Conservation (phyloP, 352 stramenopile species). For the Phytophthora pluvialis region DNA sequence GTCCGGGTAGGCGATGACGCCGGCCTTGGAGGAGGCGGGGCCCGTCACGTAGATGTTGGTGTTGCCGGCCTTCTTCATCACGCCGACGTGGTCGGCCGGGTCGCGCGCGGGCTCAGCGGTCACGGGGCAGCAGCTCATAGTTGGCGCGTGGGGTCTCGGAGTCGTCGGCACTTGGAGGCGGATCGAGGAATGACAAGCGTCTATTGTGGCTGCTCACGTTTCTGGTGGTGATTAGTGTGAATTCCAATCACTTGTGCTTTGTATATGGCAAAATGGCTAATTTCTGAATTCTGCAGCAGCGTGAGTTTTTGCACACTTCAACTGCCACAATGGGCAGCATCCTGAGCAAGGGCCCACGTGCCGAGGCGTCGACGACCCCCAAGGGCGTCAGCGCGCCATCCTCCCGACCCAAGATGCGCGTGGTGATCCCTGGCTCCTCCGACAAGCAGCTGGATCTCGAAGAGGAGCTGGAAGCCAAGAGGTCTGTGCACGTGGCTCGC, state of each 20-base stretch:
- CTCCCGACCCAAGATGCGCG: conserved; percentile 23
- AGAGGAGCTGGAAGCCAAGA: conserved; percentile 65
- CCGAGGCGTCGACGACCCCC: not conserved
- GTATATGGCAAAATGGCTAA: conserved; percentile 20
- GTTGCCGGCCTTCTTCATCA: conserved; percentile 71
- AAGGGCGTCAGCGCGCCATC: conserved; percentile 34
- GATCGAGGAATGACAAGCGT: conserved; percentile 27
- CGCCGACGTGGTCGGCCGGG: conserved; percentile 47
- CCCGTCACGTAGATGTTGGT: conserved; percentile 81
- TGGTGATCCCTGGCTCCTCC: conserved; percentile 21
- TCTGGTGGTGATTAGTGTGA: conserved; percentile 24
- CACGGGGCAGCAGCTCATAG: conserved; percentile 81
- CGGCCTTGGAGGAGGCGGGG: conserved; percentile 64
- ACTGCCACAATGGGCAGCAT: conserved; percentile 49
- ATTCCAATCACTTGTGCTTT: conserved; percentile 16
- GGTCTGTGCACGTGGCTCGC: conserved; percentile 22
- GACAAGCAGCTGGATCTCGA: conserved; percentile 62
- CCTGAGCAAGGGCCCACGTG: conserved; percentile 39
- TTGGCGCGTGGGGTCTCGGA: not conserved
- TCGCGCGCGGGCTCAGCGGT: conserved; percentile 64
- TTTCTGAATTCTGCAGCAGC: conserved; percentile 22
- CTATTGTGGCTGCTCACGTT: not conserved
- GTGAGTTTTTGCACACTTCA: conserved; percentile 23
- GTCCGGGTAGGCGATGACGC: conserved; percentile 76
- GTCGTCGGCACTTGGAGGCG: conserved; percentile 4